Base-by-base conservation (phyloP, 2,329 filamentous ascomycete species). In the Pleurostoma richardsiae region DNA sequence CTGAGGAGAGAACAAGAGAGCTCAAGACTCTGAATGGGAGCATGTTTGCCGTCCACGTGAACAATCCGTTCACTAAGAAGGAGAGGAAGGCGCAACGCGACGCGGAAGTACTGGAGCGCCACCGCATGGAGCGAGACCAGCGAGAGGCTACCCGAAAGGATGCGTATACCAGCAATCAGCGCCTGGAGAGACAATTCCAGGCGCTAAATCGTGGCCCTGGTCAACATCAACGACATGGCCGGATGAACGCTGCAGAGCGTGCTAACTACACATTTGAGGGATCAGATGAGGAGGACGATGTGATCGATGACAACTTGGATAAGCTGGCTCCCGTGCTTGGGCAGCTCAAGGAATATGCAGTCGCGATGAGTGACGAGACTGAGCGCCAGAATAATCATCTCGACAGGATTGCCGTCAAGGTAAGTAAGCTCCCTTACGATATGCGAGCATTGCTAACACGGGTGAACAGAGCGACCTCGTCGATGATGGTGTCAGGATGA, bases 11-110 rank as follows among this genome's bases (percentile, higher is more conserved):
- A 56, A 86, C 90, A 1, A 80, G 83, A 42, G 90, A 96, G 61
- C 72, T 96, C 36, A 92, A 92, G 71, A 88, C 81, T 1, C 73
- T 95, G 43, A 95, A 96, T 67, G 77, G 86, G 52, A 90, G 85
- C 71, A 95, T 96, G 90, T 96, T 96, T 60, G 87, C 88, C 4
- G 80, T 91, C 27, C 86, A 90, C 59, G 84, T 91, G 29, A 74
- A 75, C 45, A 90, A 90, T 57, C 86, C 86, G 0, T 89, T 96
- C 62, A 94, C 88, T 0, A 82, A 81, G 10, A 82, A 79, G 52
- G 79, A 77, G 54, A 79, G 85, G 40, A 78, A 77, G 29, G 73
- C 76, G 46, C 81, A 80, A 48, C 77, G 81, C 39, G 88, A 94
- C 53, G 74, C 85, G 43, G 75, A 80, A 46, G 78, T 88, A 40